Evolutionary conservation across 2,329 filamentous ascomycete genomes (phyloP).

Genomic region (Penicillium sp.): DNA sequence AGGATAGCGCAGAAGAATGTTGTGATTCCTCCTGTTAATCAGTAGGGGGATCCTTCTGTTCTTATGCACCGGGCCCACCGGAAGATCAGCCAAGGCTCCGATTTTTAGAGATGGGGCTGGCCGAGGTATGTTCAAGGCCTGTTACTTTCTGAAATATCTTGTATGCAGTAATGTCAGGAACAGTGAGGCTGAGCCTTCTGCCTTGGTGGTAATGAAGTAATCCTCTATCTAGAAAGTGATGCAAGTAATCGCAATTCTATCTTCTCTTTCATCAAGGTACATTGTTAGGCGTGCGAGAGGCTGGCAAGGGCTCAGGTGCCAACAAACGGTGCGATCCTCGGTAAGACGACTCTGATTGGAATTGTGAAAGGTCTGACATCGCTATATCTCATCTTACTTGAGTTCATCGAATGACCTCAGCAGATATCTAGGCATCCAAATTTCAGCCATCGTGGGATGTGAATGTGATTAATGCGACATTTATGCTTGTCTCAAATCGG

Average conservation of each 20-base stretch:
- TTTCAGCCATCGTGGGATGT: neutral
- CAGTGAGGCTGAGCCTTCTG: neutral
- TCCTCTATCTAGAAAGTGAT: no score
- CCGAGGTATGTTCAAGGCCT: constrained; percentile 3
- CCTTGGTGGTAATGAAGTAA: neutral
- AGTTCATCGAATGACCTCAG: no score
- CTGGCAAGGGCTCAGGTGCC: neutral
- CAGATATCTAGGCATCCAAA: neutral
- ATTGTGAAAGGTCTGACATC: no score
- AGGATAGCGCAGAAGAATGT: neutral
- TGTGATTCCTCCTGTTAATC: neutral
- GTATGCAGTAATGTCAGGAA: constrained; percentile 14
- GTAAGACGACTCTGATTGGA: no score
- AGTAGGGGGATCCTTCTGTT: constrained; percentile 19
- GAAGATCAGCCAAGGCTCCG: constrained; percentile 17
- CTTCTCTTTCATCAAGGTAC: neutral
- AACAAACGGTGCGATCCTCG: no score
- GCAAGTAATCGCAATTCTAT: neutral
- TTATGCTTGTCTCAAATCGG: neutral
- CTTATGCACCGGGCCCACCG: constrained; percentile 23
- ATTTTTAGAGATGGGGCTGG: neutral
- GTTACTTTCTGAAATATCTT: constrained; percentile 2
- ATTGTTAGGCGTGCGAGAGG: neutral
- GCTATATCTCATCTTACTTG: no score
- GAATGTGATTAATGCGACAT: neutral